Evolutionary conservation across 257 asterid genomes (phyloP), one percentile per base, ranked within the genome.

Genomic region (Solanum appendiculatum): DNA sequence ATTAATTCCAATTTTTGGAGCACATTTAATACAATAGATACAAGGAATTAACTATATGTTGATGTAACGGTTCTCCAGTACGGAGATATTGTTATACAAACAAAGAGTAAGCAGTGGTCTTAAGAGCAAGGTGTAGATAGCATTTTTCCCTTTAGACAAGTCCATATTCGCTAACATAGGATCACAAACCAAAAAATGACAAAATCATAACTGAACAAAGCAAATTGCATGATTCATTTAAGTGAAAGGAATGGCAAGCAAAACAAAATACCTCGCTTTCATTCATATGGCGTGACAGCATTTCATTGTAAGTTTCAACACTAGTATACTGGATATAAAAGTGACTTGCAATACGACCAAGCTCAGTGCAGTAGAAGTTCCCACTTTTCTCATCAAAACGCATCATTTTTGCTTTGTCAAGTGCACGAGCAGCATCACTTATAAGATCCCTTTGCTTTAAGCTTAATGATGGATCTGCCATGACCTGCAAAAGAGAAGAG

Each of bases 361-460:
- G 99, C 93, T 97, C 99, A 14, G 99, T 95, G 90, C 98, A 95
- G 85, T 94, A 97, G 78, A 97, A 95, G 90, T 97, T 97, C 91
- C 99, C 99, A 87, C 99, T 97, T 92, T 97, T 97, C 92, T 97
- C 99, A 92, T 97, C 99, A 85, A 95, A 97, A 70, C 99, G 99
- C 99, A 97, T 94, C 99, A 97, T 97, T 93, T 97, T 97, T 84
- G 99, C 99, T 92, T 91, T 95, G 93, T 97, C 99, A 12, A 97
- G 98, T 88, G 98, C 91, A 86, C 99, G 97, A 70, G 99, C 99
- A 86, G 98, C 98, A 92, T 95, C 98, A 46, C 94, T 91, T 39
- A 97, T 94, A 88, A 97, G 93, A 89, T 94, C 94, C 90, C 98
- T 94, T 92, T 95, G 99, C 91, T 97, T 97, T 89, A 94, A 89